Base-by-base conservation (phyloP, 768 basidiomycete genomes). In the Russula earlei region DNA sequence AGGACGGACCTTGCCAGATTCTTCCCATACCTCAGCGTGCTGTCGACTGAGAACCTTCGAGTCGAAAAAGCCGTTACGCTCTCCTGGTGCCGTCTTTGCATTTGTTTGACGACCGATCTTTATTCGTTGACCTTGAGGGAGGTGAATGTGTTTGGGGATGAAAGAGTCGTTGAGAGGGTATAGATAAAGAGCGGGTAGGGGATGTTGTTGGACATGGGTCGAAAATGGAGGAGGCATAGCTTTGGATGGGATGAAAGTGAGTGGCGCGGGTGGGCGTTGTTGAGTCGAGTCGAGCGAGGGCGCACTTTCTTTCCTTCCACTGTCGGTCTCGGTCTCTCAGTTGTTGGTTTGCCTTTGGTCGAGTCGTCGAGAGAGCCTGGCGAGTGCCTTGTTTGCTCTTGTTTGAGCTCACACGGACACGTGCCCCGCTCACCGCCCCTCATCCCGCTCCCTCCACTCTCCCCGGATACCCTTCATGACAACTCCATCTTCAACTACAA, bases 11-110 rank as follows among this genome's bases (percentile, higher is more conserved):
- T 95, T 95, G 44, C 81, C 83, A 41, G 71, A 75, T 58, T 95
- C 91, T 73, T 91, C 93, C 95, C 87, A 99, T n/a, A 99, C 89
- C 72, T 98, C 95, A 14, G 95, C 95, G 67, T 98, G 95, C 73
- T 90, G 87, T 63, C 95, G 77, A 63, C 88, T 91, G 58, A 99
- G 76, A 8, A 98, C 85, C 68, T 98, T 97, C 22, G 85, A 88
- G 73, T 98, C 95, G 68, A 99, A 97, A 74, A 88, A 99, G 10
- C 93, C 95, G 67, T 99, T 97, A 65, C 87, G 77, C 67, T 95
- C 91, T 11, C 80, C 83, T 17, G 95, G 95, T 29, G 90, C 83
- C 0, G 93, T 96, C 77, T 96, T 96, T 54, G 85, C 84, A 69
- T 93, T 96, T 15, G 93, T 98, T 72, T 97, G 94, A 54, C 95